Base-by-base conservation (phyloP, 257 asterid genomes). In the Parsonsia alboflavescens region DNA sequence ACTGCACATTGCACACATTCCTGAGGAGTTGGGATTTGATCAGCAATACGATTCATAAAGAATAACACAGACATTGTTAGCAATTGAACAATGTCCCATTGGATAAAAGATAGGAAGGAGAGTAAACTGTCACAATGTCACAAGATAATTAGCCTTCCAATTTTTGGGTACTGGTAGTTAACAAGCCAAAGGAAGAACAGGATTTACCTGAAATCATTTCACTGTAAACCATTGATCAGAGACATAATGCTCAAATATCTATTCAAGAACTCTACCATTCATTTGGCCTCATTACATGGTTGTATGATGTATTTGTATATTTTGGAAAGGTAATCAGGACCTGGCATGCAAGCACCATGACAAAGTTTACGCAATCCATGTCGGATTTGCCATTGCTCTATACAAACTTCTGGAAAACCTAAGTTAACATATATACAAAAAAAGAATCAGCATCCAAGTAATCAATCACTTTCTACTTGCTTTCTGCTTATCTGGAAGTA, bases 231-330 rank as follows among this genome's bases (percentile, higher is more conserved):
- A 33, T 19, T 33, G 26, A 64, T 17, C 68, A 64, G 49, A 19
- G 15, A 5, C 68, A 30, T 17, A 16, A 64, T 64, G 48, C 69
- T 16, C 12, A 33, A 63, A 33, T 36, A 16, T 63, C 68, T 30
- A 30, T 15, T 26, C 33, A 46, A 48, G 28, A 49, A 64, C 57
- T 22, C 15, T 36, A 2, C 52, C 65, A 53, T 11, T 53, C 66
- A 54, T 71, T 44, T 16, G 42, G 45, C 65, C 52, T 45, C 53
- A 28, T 56, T 62, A 56, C 44, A 76, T 2, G 50, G 36, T 69
- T 45, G 63, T 28, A 68, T 26, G 52, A 13, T 36, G 57, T 45
- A 75, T 68, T 2, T 44, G 66, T 75, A 75, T 50, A 67, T 75
- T 19, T 67, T 41, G 73, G 33, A 46, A 22, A 8, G 56, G 19